Percentiles rank a stretch among this genome's conserved stretches.
Conservation (phyloP, 345 rosid genomes). For the Acer saccharum region DNA sequence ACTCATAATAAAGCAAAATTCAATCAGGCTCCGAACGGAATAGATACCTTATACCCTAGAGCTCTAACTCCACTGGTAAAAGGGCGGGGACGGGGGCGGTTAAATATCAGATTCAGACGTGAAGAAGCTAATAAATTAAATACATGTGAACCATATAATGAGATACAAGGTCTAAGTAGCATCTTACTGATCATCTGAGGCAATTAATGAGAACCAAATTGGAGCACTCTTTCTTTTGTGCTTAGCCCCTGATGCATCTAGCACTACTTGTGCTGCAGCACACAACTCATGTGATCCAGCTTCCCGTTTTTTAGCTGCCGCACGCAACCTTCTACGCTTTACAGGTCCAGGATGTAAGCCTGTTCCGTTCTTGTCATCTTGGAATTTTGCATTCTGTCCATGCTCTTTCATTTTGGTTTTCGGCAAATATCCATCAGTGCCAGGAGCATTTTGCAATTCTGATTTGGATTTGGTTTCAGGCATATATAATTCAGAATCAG, state of each 20-base stretch:
- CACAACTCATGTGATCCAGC: conserved; percentile 36
- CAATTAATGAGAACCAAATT: conserved; percentile 71
- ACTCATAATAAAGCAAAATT: neutral
- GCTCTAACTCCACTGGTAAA: too few relatives aligned
- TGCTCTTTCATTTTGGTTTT: conserved; percentile 50
- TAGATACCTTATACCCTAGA: neutral
- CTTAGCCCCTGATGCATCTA: conserved; percentile 46
- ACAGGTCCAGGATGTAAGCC: conserved; percentile 39
- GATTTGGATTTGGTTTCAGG: conserved; percentile 31
- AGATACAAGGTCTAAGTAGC: conserved; percentile 15
- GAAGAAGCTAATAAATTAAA: conserved; percentile 1
- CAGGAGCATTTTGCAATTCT: conserved; percentile 36
- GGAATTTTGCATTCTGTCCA: conserved; percentile 35
- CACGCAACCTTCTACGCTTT: conserved; percentile 57
- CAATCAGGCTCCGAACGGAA: neutral
- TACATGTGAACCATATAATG: neutral
- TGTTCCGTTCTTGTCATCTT: conserved; percentile 43
- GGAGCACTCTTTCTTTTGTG: conserved; percentile 45
- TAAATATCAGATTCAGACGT: neutral
- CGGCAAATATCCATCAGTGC: conserved; percentile 25
- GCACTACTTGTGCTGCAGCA: conserved; percentile 41
- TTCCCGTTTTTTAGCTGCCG: conserved; percentile 41
- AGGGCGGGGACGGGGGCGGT: too few relatives aligned
- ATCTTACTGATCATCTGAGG: conserved; percentile 72
- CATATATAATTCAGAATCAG: conserved; percentile 24